Evolutionary conservation across 1,284 basidiomycete genomes (phyloP).

Genomic region (Peniophora sp.): DNA sequence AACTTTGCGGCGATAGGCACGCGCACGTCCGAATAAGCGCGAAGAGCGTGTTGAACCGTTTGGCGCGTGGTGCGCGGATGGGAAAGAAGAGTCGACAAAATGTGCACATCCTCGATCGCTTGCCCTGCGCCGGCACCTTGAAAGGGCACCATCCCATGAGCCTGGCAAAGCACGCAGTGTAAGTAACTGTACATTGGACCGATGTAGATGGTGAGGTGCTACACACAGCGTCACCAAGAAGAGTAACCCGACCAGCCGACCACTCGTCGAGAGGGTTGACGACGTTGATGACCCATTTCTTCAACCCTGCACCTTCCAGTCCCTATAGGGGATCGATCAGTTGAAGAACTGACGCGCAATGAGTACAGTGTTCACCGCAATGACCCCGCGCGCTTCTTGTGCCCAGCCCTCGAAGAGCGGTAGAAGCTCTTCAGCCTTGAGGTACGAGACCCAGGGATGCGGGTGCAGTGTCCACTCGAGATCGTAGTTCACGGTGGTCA

Average conservation of each 20-base stretch:
- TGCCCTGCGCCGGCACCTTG: constrained; percentile 27
- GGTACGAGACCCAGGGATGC: not conserved
- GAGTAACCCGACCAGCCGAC: not conserved
- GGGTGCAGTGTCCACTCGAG: not conserved
- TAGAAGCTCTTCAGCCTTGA: not conserved
- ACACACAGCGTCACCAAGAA: not conserved
- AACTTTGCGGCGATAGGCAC: not conserved
- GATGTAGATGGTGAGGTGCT: not conserved
- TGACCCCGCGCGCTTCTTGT: not conserved
- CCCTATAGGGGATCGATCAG: not conserved
- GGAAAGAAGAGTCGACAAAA: not conserved
- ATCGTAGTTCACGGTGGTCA: not conserved
- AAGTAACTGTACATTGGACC: not conserved
- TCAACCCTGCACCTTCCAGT: not conserved
- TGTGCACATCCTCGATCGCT: constrained; percentile 20
- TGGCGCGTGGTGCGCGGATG: not conserved
- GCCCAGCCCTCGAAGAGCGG: not conserved
- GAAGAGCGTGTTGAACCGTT: not conserved
- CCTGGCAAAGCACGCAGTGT: constrained; percentile 8
- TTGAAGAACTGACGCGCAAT: not conserved
- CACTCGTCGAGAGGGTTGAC: not conserved
- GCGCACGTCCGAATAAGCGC: not conserved
- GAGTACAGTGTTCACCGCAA: not conserved
- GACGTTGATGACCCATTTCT: not conserved
- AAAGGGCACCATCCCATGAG: constrained; percentile 25